These are phyloP conservation scores for Zygoascus hellenicus DNA, from an alignment of 1,139 yeast species.

Conservation along the genomic window DNA sequence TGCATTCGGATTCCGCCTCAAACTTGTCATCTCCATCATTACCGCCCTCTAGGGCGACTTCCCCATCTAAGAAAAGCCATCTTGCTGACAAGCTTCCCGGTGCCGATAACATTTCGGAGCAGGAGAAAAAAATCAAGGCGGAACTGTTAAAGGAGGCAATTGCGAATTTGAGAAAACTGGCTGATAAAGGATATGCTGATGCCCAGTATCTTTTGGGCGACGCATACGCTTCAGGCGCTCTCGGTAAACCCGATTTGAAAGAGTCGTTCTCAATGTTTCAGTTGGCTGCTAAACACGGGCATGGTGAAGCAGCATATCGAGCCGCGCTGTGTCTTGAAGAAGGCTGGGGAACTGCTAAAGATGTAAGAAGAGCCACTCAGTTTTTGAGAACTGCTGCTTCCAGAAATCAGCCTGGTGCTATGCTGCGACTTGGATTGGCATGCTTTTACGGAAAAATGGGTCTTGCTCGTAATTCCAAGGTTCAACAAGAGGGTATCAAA, in stretches of 20 bases:
- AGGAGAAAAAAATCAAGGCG: constrained; percentile 41
- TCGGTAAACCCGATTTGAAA: constrained; percentile 74
- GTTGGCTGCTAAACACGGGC: constrained; percentile 90
- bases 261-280: constrained; percentile 76
- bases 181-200: constrained; percentile 79
- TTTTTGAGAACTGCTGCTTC: constrained; percentile 84
- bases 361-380: constrained; percentile 78
- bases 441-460: constrained; percentile 86
- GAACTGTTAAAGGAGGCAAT: constrained; percentile 64
- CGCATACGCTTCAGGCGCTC: constrained; percentile 78
- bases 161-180: constrained; percentile 59
- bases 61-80: neutral
- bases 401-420: constrained; percentile 90
- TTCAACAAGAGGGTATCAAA: constrained; percentile 81
- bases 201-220: constrained; percentile 90
- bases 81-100: constrained; percentile 6
- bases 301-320: constrained; percentile 84
- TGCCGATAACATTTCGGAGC: constrained; percentile 13
- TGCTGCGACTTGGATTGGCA: constrained; percentile 85
- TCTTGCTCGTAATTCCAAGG: constrained; percentile 55
- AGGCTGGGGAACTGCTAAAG: constrained; percentile 89
- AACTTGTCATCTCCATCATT: constrained; percentile 16
- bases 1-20: constrained; percentile 7
- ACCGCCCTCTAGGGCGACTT: constrained; percentile 4
- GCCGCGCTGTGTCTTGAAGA: constrained; percentile 89